Evolutionary conservation across 352 stramenopile genomes (phyloP).

Genomic region (Plasmopara viticola): DNA sequence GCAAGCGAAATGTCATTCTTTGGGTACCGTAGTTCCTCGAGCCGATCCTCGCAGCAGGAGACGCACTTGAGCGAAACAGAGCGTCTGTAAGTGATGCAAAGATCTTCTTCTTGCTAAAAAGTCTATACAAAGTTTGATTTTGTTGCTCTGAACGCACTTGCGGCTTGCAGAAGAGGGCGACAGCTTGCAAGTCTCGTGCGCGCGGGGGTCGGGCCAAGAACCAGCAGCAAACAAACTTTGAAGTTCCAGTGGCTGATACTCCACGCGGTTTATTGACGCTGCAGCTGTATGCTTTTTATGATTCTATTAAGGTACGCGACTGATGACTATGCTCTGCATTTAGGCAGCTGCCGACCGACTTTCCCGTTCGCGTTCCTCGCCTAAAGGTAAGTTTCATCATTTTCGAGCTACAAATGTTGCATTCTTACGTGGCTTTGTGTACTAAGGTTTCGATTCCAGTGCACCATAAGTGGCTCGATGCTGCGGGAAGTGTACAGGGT

Average conservation of each 20-base stretch:
- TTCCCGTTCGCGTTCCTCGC: no score
- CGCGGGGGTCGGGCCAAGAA: constrained; percentile 67
- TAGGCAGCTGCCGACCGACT: constrained; percentile 61
- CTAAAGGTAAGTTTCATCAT: no score
- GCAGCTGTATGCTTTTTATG: constrained; percentile 32
- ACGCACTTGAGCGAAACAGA: constrained; percentile 79
- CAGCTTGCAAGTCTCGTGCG: constrained; percentile 79
- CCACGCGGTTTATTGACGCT: constrained; percentile 39
- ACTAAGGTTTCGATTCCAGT: no score
- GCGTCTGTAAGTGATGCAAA: constrained; percentile 45
- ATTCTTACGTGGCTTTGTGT: no score
- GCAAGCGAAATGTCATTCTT: constrained; percentile 52
- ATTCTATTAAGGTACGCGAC: constrained; percentile 1
- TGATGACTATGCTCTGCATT: no score
- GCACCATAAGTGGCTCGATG: no score
- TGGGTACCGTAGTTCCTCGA: constrained; percentile 51
- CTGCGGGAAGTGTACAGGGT: no score
- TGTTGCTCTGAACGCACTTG: constrained; percentile 8
- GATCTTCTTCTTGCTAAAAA: constrained; percentile 1
- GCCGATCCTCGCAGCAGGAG: constrained; percentile 43
- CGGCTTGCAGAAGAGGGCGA: constrained; percentile 43
- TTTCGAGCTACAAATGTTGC: no score
- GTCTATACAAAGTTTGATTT: no score
- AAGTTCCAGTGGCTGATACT: constrained; percentile 61
- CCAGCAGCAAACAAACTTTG: constrained; percentile 83